Conservation (phyloP, 1,139 yeast species). For the Blastobotrys apis region DNA sequence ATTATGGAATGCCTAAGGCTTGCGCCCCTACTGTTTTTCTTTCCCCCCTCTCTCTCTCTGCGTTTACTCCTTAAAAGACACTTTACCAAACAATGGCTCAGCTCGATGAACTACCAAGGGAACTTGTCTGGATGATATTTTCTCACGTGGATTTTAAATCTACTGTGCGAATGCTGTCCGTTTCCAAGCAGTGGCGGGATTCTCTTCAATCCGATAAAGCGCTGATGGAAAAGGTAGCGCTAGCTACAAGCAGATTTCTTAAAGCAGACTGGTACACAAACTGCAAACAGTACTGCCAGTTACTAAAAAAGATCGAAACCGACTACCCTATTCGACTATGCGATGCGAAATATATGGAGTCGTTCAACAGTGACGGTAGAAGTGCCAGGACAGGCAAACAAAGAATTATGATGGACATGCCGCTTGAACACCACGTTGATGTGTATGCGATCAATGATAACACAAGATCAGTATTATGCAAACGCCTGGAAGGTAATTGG, state of each 20-base stretch:
- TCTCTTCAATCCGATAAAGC: background rate
- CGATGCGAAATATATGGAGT: no score
- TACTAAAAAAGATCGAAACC: background rate
- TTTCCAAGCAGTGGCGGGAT: background rate
- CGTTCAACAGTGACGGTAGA: no score
- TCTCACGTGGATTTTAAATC: background rate
- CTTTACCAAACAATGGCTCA: background rate
- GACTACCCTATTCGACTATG: slow-evolving; percentile 3
- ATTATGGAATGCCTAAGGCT: background rate
- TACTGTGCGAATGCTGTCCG: background rate
- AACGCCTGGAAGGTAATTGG: slow-evolving; percentile 8
- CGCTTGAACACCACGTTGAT: slow-evolving; percentile 8
- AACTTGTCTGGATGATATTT: background rate
- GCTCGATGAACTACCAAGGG: slow-evolving; percentile 5
- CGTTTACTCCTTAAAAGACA: background rate
- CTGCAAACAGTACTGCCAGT: background rate
- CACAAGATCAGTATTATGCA: background rate
- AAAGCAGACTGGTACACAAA: background rate
- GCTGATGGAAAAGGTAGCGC: background rate
- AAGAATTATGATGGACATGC: slow-evolving; percentile 5
- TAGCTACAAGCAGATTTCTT: background rate
- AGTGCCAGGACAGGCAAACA: background rate
- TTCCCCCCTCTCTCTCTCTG: background rate
- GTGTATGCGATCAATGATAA: slow-evolving; percentile 2
- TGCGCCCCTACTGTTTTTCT: background rate